A percentile compares a stretch with the other conserved stretches of the same genome.
phyloP scores from a whole-genome alignment of 306 rosid species.

The Comarum palustre region DNA sequence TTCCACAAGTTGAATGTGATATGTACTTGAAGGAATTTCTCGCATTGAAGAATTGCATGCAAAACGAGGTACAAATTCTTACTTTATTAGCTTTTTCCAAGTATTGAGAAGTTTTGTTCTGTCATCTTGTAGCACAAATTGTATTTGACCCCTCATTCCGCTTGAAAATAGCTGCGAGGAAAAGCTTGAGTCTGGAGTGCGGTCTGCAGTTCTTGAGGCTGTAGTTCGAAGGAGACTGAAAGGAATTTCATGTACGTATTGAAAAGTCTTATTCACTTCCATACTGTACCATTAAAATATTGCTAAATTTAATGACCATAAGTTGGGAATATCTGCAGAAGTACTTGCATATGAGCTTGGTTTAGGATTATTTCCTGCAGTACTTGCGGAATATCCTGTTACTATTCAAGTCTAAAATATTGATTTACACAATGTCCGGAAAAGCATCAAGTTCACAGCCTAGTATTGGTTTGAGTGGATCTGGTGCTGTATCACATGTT shows the following conservation, averaged over 20 bases:
- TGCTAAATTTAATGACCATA: background rate
- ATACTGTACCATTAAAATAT: constrained; percentile 17
- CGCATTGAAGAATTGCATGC: constrained; percentile 82
- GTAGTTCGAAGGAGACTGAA: constrained; percentile 26
- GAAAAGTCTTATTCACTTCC: background rate
- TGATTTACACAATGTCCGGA: constrained; percentile 57
- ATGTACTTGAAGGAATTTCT: constrained; percentile 82
- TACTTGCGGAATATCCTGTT: constrained; percentile 17
- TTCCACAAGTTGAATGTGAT: constrained; percentile 87
- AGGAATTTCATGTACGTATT: constrained; percentile 22
- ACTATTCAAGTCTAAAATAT: constrained; percentile 21
- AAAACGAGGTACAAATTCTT: constrained; percentile 51
- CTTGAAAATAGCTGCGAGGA: constrained; percentile 55
- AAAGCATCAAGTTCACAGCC: constrained; percentile 80
- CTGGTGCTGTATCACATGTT: constrained; percentile 85
- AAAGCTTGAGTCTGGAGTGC: constrained; percentile 43
- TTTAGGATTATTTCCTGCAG: constrained; percentile 26
- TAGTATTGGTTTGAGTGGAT: constrained; percentile 60
- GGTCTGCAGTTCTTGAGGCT: constrained; percentile 22
- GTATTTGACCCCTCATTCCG: constrained; percentile 15
- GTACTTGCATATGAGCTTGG: background rate
- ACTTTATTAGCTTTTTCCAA: constrained; percentile 3
- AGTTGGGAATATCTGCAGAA: background rate
- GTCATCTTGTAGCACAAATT: constrained; percentile 19
- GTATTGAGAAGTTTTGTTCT: constrained; percentile 2